phyloP scores from a whole-genome alignment of 768 basidiomycete species.

The Boletus barrowsii region DNA sequence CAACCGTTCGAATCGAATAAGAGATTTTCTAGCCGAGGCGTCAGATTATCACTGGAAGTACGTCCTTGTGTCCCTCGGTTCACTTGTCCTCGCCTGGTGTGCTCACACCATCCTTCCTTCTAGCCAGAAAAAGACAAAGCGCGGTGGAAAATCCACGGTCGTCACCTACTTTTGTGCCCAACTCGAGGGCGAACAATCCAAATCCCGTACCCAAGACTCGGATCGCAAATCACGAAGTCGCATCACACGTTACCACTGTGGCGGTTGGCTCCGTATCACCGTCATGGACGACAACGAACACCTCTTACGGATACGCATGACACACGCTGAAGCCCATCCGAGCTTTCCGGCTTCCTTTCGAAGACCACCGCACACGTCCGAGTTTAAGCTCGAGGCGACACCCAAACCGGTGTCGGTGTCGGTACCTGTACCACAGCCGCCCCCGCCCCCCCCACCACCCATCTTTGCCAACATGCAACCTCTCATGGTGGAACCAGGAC shows the following conservation, averaged over 20 bases:
- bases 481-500: conserved; percentile 22
- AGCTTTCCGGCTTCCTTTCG: conserved; percentile 33
- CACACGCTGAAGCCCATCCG: conserved; percentile 33
- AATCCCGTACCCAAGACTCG: conserved; percentile 31
- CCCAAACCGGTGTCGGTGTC: conserved; percentile 20
- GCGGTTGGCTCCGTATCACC: conserved; percentile 35
- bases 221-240: conserved; percentile 35
- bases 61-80: conserved; percentile 2
- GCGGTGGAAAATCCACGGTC: conserved; percentile 34
- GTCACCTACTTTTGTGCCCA: conserved; percentile 36
- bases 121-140: conserved; percentile 35
- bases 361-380: conserved; percentile 31
- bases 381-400: conserved; percentile 31
- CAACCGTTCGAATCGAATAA: conserved; percentile 35
- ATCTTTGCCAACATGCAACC: conserved; percentile 25
- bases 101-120: not conserved
- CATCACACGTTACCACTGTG: conserved; percentile 34
- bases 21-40: conserved; percentile 33
- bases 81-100: not conserved
- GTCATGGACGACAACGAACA: conserved; percentile 36
- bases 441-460: conserved; percentile 15
- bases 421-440: conserved; percentile 8
- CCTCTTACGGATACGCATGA: conserved; percentile 36
- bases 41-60: conserved; percentile 37
- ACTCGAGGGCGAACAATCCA: conserved; percentile 34